Evolutionary conservation across 345 rosid species (phyloP).

Genomic region (Luvunga scandens): DNA sequence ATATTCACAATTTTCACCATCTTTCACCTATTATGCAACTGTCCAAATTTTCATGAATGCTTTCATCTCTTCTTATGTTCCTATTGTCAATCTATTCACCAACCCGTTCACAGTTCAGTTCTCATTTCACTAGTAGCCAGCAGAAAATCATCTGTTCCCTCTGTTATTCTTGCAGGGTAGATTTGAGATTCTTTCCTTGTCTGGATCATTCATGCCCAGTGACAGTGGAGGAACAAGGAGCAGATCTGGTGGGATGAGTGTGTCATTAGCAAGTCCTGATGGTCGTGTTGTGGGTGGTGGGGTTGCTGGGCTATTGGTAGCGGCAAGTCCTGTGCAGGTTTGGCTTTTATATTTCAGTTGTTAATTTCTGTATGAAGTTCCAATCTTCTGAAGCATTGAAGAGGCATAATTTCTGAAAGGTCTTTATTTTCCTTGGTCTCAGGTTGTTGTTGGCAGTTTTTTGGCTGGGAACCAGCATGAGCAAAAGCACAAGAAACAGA

Average conservation of each 20-base stretch:
- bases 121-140: not conserved
- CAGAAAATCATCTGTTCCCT: constrained; percentile 5
- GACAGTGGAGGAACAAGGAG: constrained; percentile 80
- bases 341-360: constrained; percentile 9
- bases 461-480: constrained; percentile 70
- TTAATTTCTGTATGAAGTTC: too few species aligned
- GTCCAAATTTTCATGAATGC: not conserved
- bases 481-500: constrained; percentile 54
- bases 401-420: not conserved
- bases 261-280: constrained; percentile 86
- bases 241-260: constrained; percentile 97
- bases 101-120: not conserved
- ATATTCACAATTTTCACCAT: not conserved
- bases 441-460: constrained; percentile 88
- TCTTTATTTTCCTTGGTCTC: constrained; percentile 14
- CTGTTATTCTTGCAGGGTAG: constrained; percentile 64
- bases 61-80: not conserved
- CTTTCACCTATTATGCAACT: not conserved
- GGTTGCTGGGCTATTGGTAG: constrained; percentile 86
- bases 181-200: constrained; percentile 88
- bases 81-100: not conserved
- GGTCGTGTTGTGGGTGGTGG: constrained; percentile 98
- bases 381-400: not conserved
- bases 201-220: constrained; percentile 97
- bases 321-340: constrained; percentile 95